Evolutionary conservation across 2,329 filamentous ascomycete species (phyloP).

Genomic region (Penicillium sclerotigenum): DNA sequence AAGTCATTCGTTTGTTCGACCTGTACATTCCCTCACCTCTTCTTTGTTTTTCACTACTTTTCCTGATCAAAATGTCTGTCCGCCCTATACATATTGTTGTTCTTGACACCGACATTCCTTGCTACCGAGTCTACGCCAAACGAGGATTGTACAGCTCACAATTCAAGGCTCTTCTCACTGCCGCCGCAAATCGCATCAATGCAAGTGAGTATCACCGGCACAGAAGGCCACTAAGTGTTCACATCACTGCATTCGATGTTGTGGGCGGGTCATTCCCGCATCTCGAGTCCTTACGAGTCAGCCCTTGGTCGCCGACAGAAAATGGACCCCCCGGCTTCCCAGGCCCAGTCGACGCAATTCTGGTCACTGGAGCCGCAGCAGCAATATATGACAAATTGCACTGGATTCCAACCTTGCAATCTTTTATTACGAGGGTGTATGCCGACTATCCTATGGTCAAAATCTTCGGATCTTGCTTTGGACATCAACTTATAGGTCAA

Average conservation of each 20-base stretch:
- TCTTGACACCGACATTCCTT: slow-evolving; percentile 34
- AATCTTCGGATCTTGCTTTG: slow-evolving; percentile 29
- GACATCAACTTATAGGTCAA: slow-evolving; percentile 28
- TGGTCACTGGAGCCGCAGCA: slow-evolving; percentile 26
- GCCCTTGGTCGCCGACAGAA: neutral
- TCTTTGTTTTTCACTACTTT: neutral
- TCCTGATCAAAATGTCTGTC: neutral
- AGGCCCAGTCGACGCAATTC: slow-evolving; percentile 22
- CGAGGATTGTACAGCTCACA: slow-evolving; percentile 34
- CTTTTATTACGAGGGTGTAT: slow-evolving; percentile 21
- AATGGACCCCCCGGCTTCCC: neutral
- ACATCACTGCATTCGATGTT: slow-evolving; percentile 30
- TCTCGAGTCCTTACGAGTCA: slow-evolving; percentile 16
- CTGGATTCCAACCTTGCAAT: slow-evolving; percentile 19
- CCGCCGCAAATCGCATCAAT: slow-evolving; percentile 27
- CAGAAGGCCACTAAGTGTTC: slow-evolving; percentile 10
- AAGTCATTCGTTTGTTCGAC: neutral
- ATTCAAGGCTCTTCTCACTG: slow-evolving; percentile 29
- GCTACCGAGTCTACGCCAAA: slow-evolving; percentile 25
- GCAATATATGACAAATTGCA: slow-evolving; percentile 17
- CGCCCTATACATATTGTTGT: slow-evolving; percentile 30
- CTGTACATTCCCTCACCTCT: neutral
- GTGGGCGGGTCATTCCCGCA: slow-evolving; percentile 26
- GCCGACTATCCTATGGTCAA: slow-evolving; percentile 21
- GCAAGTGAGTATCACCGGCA: neutral